These are phyloP conservation scores for Penicillium ochrochloron DNA, from an alignment of 495 filamentous ascomycete species.

Conservation along the genomic window DNA sequence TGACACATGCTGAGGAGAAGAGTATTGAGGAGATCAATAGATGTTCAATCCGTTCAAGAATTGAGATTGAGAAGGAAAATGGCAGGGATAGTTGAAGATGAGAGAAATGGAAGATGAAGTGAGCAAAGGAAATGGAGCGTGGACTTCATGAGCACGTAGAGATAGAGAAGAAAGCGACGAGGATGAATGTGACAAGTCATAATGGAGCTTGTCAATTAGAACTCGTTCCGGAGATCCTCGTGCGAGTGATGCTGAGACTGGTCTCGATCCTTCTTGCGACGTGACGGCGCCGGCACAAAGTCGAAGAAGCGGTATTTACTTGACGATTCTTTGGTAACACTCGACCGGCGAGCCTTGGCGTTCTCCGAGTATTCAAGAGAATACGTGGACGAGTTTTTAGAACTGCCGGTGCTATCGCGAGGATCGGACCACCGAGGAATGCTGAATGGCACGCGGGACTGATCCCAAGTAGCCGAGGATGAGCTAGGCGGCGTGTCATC, in stretches of 20 bases:
- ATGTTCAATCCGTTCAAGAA: slow-evolving; percentile 20
- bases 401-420: slow-evolving; percentile 52
- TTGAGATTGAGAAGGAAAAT: slow-evolving; percentile 16
- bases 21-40: slow-evolving; percentile 23
- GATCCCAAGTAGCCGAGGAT: slow-evolving; percentile 57
- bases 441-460: slow-evolving; percentile 46
- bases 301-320: slow-evolving; percentile 56
- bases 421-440: slow-evolving; percentile 51
- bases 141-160: slow-evolving; percentile 46
- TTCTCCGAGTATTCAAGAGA: slow-evolving; percentile 50
- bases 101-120: slow-evolving; percentile 27
- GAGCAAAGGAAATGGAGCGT: slow-evolving; percentile 22
- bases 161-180: slow-evolving; percentile 19
- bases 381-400: slow-evolving; percentile 53
- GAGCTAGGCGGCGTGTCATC: slow-evolving; percentile 58
- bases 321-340: slow-evolving; percentile 50
- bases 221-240: slow-evolving; percentile 46
- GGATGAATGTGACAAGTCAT: slow-evolving; percentile 11
- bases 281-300: slow-evolving; percentile 48
- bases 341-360: slow-evolving; percentile 47
- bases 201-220: slow-evolving; percentile 28
- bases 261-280: slow-evolving; percentile 52
- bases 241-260: slow-evolving; percentile 44
- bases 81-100: slow-evolving; percentile 25
- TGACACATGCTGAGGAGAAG: slow-evolving; percentile 46